Percentiles rank a stretch among this genome's conserved stretches.
Evolutionary conservation across 352 stramenopile genomes (phyloP).

Genomic region (Chrysophaeum taylorii): DNA sequence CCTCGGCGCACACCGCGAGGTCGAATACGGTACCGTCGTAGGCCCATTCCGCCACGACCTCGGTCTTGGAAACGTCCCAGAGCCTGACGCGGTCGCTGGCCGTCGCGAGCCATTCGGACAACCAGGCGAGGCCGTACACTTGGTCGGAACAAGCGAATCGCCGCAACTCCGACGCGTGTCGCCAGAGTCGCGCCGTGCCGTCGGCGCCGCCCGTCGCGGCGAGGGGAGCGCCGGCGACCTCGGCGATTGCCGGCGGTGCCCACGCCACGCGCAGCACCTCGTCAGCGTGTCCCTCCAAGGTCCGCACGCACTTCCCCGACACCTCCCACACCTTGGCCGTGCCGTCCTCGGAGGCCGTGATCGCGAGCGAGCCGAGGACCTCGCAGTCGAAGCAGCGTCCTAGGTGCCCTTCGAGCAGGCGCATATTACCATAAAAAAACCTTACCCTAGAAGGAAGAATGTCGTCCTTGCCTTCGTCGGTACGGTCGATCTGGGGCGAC

Average conservation of each 20-base stretch:
- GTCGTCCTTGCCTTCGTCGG: too few relatives aligned
- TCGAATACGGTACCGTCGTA: background rate
- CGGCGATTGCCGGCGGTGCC: background rate
- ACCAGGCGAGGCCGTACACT: slow-evolving; percentile 10
- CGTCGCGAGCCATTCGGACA: background rate
- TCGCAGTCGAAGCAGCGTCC: slow-evolving; percentile 6
- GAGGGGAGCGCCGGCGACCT: background rate
- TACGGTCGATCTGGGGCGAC: too few relatives aligned
- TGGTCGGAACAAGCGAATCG: background rate
- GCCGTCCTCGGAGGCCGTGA: slow-evolving; percentile 11
- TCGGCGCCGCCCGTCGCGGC: background rate
- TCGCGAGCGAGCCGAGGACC: background rate
- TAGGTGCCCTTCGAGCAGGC: background rate
- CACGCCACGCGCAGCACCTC: slow-evolving; percentile 12
- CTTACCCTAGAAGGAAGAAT: too few relatives aligned
- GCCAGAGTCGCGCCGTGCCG: background rate
- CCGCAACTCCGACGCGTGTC: background rate
- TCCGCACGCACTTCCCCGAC: background rate
- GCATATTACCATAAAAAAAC: too few relatives aligned
- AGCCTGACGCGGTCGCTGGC: background rate
- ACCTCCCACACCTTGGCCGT: slow-evolving; percentile 1
- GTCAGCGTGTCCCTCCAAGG: background rate
- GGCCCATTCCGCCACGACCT: background rate
- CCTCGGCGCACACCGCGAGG: too few relatives aligned
- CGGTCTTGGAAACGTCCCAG: background rate